phyloP scores from a whole-genome alignment of 495 filamentous ascomycete genomes.

The Neurospora intermedia region DNA sequence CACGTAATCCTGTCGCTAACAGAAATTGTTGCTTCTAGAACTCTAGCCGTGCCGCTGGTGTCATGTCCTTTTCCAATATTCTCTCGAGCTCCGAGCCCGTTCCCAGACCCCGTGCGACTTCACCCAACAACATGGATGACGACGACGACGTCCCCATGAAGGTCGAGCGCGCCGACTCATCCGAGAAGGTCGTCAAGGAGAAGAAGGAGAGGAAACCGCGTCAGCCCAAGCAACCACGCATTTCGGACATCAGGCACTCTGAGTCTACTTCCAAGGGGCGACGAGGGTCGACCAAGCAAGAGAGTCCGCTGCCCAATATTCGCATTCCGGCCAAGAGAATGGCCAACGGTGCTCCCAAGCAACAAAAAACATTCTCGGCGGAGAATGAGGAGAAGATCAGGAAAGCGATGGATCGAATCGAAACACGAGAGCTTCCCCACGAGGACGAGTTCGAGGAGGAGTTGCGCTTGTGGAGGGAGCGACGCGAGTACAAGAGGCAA shows the following conservation, averaged over 20 bases:
- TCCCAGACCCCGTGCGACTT: conserved; percentile 35
- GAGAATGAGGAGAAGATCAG: conserved; percentile 61
- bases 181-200: conserved; percentile 16
- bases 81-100: conserved; percentile 62
- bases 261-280: conserved; percentile 31
- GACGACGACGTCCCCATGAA: conserved; percentile 11
- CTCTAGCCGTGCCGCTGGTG: conserved; percentile 58
- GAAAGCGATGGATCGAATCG: conserved; percentile 53
- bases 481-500: conserved; percentile 48
- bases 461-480: conserved; percentile 40
- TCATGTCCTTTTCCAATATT: conserved; percentile 89
- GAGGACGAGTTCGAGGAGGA: conserved; percentile 51
- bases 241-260: conserved; percentile 27
- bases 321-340: conserved; percentile 37
- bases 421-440: conserved; percentile 60
- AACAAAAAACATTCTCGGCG: conserved; percentile 40
- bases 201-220: conserved; percentile 25
- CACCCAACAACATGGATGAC: conserved; percentile 22
- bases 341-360: conserved; percentile 40
- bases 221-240: conserved; percentile 33
- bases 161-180: conserved; percentile 2
- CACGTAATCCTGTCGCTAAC: not conserved
- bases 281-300: conserved; percentile 30
- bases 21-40: conserved; percentile 33
- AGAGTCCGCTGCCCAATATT: conserved; percentile 35